Conservation (phyloP, 2,329 filamentous ascomycete genomes). For the Ilyonectria mors-panacis region DNA sequence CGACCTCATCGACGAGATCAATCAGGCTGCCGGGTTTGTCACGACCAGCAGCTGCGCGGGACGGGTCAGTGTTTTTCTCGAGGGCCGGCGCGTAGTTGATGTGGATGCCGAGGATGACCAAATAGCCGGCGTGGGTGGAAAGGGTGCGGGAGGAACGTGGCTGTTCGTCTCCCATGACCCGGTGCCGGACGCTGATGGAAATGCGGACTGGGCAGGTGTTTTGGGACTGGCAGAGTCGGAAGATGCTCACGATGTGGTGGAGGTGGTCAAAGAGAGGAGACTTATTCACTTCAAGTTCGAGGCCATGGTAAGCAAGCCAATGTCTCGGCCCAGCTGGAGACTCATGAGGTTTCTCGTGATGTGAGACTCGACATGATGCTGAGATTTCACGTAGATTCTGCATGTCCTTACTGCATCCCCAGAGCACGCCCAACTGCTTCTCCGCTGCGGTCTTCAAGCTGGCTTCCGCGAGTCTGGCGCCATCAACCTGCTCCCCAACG, state of each 20-base stretch:
- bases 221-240: constrained; percentile 47
- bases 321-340: constrained; percentile 3
- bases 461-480: constrained; percentile 94
- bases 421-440: constrained; percentile 80
- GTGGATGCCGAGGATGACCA: constrained; percentile 44
- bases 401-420: constrained; percentile 86
- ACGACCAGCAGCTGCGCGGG: constrained; percentile 96
- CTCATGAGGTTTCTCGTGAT: background rate
- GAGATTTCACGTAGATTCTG: constrained; percentile 76
- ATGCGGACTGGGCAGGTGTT: constrained; percentile 50
- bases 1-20: constrained; percentile 84
- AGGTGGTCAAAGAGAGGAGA: constrained; percentile 55
- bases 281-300: constrained; percentile 92
- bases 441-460: constrained; percentile 82
- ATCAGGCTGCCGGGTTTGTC: constrained; percentile 80
- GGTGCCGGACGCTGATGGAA: constrained; percentile 56
- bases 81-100: constrained; percentile 71
- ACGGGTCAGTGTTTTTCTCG: constrained; percentile 88
- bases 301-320: constrained; percentile 82
- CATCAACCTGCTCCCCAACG: constrained; percentile 69
- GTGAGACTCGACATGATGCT: constrained; percentile 32
- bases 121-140: constrained; percentile 80
- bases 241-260: constrained; percentile 42
- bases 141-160: constrained; percentile 88
- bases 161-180: constrained; percentile 90